Conservation (phyloP, 441 rosid genomes). For the Capsella rubella region DNA sequence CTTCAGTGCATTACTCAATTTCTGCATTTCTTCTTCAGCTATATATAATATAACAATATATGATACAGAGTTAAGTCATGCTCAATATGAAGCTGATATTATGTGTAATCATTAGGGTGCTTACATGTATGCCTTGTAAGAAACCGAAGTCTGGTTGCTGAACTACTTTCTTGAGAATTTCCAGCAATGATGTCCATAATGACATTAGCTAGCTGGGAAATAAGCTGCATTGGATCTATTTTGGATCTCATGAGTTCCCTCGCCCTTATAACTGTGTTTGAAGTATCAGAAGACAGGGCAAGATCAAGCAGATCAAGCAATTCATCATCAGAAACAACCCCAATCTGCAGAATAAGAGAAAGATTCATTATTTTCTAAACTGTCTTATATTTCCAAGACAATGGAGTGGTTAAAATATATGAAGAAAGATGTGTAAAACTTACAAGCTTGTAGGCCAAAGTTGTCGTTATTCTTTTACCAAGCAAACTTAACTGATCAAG, state of each 20-base stretch:
- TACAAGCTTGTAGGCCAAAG: constrained; percentile 84
- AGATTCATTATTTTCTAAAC: background rate
- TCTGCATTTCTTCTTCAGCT: constrained; percentile 86
- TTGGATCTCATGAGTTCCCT: constrained; percentile 92
- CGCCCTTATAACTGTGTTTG: constrained; percentile 88
- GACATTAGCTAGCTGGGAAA: constrained; percentile 88
- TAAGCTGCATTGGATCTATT: constrained; percentile 91
- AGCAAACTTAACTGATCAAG: constrained; percentile 90
- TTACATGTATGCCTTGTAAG: constrained; percentile 66
- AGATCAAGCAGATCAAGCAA: constrained; percentile 88
- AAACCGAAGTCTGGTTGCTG: constrained; percentile 66
- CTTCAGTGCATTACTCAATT: constrained; percentile 76
- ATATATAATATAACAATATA: constrained; percentile 22
- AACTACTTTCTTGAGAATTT: constrained; percentile 61
- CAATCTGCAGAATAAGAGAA: constrained; percentile 58
- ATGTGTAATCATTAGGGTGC: constrained; percentile 31
- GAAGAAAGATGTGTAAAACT: constrained; percentile 47
- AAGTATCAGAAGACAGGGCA: constrained; percentile 89
- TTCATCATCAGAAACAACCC: constrained; percentile 93
- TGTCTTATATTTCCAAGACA: background rate
- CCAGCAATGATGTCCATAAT: constrained; percentile 90
- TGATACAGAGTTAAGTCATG: background rate
- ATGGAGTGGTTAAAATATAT: background rate
- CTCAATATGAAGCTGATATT: background rate
- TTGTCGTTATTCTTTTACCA: constrained; percentile 73